phyloP scores from a whole-genome alignment of 805 yeast genomes.

The Teunomyces stri region DNA sequence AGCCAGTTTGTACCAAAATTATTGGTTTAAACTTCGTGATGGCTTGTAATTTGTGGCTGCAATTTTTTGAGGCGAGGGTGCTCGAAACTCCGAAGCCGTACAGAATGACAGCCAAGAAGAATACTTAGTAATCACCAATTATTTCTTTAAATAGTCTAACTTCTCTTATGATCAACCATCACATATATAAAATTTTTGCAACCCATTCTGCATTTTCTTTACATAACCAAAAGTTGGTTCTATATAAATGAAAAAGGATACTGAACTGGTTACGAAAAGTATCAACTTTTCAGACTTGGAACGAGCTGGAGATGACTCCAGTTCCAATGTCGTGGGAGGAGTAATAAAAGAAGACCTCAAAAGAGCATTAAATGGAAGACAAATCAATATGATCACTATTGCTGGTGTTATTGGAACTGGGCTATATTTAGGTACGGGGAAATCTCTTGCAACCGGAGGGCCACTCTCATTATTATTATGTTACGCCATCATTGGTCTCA shows the following conservation, averaged over 20 bases:
- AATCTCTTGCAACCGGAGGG: slow-evolving; percentile 30
- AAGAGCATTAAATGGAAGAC: slow-evolving; percentile 16
- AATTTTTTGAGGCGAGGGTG: too few relatives aligned
- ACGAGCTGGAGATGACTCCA: slow-evolving; percentile 6
- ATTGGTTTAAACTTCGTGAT: too few relatives aligned
- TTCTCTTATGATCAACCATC: too few relatives aligned
- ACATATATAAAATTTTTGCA: too few relatives aligned
- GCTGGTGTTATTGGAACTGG: slow-evolving; percentile 40
- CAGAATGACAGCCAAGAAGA: too few relatives aligned
- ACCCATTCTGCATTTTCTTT: too few relatives aligned
- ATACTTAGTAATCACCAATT: too few relatives aligned
- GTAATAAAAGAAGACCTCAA: slow-evolving; percentile 8
- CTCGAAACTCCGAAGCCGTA: too few relatives aligned
- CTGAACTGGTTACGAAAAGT: not conserved
- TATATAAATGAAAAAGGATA: not conserved
- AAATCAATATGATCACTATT: slow-evolving; percentile 34
- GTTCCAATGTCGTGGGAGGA: slow-evolving; percentile 4
- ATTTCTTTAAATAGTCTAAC: too few relatives aligned
- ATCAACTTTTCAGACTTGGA: slow-evolving; percentile 6
- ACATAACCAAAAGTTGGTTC: not conserved
- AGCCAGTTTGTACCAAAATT: too few relatives aligned
- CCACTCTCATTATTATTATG: slow-evolving; percentile 31
- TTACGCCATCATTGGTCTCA: slow-evolving; percentile 35
- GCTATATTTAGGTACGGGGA: slow-evolving; percentile 32
- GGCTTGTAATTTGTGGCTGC: too few relatives aligned